Evolutionary conservation across 441 rosid genomes (phyloP), one percentile per base, ranked within the genome.

Genomic region (Pelargonium australe): DNA sequence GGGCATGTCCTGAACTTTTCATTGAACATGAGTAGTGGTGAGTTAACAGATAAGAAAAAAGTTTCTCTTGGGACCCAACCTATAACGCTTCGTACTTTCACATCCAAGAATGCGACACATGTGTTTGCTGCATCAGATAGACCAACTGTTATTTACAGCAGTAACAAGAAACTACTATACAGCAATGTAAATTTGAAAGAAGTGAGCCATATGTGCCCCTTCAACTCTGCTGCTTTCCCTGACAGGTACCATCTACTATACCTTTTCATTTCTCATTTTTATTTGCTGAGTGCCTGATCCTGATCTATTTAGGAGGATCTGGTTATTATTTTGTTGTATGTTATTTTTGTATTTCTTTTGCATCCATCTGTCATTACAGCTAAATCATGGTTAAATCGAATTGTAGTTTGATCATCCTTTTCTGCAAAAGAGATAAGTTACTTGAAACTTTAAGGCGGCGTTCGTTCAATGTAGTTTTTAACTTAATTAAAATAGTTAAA

Each of bases 111-210:
- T 49, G 80, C 97, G 7, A 89, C 94, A 40, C 96, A 92, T 75
- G 99, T 95, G 71, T 95, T 95, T 74, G 99, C 99, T 70, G 97
- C 98, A 65, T 95, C 99, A 44, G 99, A 95, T 80, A 86, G 99
- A 80, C 98, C 99, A 72, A 92, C 99, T 5, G 99, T 95, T 60
- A 92, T 92, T 77, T 95, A 95, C 79, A 95, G 99, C 83, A 95
- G 99, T 75, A 95, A 92, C 83, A 95, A 91, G 82, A 95, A 95
- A 72, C 87, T 95, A 62, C 86, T 95, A 17, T 95, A 92, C 78
- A 92, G 99, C 85, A 95, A 95, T 76, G 99, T 92, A 63, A 91
- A 91, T 80, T 85, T 91, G 65, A 95, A 91, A 82, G 97, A 91
- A 91, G 99, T 95, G 77, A 90, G 96, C 80, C 89, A 95, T 71